These are phyloP conservation scores for Pleurostoma richardsiae DNA, from an alignment of 2,329 filamentous ascomycete genomes.

Conservation along the genomic window DNA sequence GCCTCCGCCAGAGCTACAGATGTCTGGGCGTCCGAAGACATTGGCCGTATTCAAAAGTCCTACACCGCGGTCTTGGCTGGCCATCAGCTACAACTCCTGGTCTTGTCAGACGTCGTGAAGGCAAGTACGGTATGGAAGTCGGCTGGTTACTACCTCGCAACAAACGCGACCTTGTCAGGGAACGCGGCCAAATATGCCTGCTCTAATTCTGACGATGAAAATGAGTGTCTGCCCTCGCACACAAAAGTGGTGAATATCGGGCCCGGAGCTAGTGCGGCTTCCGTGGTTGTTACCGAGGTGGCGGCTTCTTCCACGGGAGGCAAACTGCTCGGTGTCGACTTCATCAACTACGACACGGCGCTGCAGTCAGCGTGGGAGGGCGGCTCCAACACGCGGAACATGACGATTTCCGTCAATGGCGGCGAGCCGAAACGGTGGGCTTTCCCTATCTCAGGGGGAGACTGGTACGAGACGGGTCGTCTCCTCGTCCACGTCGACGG, in stretches of 20 bases:
- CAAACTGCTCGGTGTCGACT: constrained; percentile 40
- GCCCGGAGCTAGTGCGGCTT: constrained; percentile 17
- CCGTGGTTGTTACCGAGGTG: constrained; percentile 27
- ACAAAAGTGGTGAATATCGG: constrained; percentile 35
- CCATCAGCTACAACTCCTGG: constrained; percentile 33
- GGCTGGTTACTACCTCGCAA: constrained; percentile 31
- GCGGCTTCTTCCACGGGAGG: constrained; percentile 19
- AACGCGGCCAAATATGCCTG: constrained; percentile 28
- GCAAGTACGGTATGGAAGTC: constrained; percentile 13
- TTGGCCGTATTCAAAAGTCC: constrained; percentile 22
- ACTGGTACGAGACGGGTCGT: constrained; percentile 45
- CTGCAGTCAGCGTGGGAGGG: constrained; percentile 33
- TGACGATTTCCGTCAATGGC: constrained; percentile 43
- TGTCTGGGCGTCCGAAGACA: constrained; percentile 30
- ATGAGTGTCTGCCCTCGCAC: constrained; percentile 35
- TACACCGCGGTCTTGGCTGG: constrained; percentile 25
- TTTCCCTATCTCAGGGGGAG: constrained; percentile 41
- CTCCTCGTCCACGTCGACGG: constrained; percentile 38
- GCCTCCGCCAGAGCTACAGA: constrained; percentile 30
- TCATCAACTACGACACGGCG: constrained; percentile 46
- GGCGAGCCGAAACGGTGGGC: constrained; percentile 35
- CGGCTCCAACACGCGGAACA: constrained; percentile 43
- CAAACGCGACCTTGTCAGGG: constrained; percentile 28
- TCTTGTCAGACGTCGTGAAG: constrained; percentile 26
- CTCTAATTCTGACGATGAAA: constrained; percentile 7